These are phyloP conservation scores for Boletus tylopilopsis DNA, from an alignment of 768 basidiomycete genomes.

Conservation along the genomic window DNA sequence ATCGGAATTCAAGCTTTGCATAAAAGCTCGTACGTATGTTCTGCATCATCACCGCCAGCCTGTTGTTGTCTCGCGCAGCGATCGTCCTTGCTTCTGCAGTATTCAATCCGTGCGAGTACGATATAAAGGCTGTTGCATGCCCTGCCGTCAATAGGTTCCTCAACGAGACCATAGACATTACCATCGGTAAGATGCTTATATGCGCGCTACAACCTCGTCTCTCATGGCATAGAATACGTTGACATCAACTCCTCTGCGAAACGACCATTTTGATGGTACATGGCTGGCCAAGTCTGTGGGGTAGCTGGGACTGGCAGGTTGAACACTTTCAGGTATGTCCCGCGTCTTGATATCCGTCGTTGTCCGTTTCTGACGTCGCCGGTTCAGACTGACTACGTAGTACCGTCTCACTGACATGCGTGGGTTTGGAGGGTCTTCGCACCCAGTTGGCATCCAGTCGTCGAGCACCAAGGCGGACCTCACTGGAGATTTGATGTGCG, in stretches of 20 bases:
- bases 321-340: slow-evolving; percentile 52
- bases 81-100: not conserved
- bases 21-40: not conserved
- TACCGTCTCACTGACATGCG: slow-evolving; percentile 62
- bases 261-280: slow-evolving; percentile 65
- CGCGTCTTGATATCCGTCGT: too few species aligned
- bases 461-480: slow-evolving; percentile 61
- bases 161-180: slow-evolving; percentile 33
- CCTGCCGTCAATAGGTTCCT: slow-evolving; percentile 39
- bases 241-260: slow-evolving; percentile 49
- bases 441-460: slow-evolving; percentile 57
- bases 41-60: not conserved
- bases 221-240: slow-evolving; percentile 47
- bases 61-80: not conserved
- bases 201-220: not conserved
- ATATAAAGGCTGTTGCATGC: slow-evolving; percentile 36
- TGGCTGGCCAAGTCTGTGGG: slow-evolving; percentile 80
- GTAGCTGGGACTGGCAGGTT: slow-evolving; percentile 70
- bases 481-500: slow-evolving; percentile 59
- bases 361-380: too few species aligned
- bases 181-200: slow-evolving; percentile 40
- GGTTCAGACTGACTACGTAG: slow-evolving; percentile 65
- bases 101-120: slow-evolving; percentile 40
- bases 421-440: slow-evolving; percentile 66
- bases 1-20: too few species aligned